These are phyloP conservation scores for Biscutella auriculata DNA, from an alignment of 441 rosid genomes.

Conservation along the genomic window DNA sequence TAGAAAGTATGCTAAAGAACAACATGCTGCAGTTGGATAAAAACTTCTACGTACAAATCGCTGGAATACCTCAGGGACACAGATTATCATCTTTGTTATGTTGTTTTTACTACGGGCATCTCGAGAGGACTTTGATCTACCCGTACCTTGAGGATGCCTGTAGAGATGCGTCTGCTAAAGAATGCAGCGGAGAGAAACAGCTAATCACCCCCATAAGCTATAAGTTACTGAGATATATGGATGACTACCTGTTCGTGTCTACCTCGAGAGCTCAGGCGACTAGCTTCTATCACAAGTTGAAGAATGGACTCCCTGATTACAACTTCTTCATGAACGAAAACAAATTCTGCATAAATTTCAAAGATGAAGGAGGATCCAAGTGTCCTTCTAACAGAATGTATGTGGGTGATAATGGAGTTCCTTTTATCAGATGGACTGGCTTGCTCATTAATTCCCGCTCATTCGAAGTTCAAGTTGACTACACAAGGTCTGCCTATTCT, in stretches of 20 bases:
- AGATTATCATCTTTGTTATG: constrained; percentile 62
- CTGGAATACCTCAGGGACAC: constrained; percentile 91
- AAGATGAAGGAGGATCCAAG: constrained; percentile 23
- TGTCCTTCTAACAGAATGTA: constrained; percentile 31
- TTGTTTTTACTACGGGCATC: constrained; percentile 76
- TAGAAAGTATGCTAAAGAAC: constrained; percentile 45
- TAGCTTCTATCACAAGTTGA: constrained; percentile 39
- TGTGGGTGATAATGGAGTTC: constrained; percentile 42
- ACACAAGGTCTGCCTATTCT: constrained; percentile 46
- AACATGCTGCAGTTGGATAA: constrained; percentile 48
- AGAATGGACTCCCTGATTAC: constrained; percentile 54
- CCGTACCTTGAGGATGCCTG: constrained; percentile 46
- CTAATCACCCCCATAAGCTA: constrained; percentile 22
- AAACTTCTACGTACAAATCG: constrained; percentile 43
- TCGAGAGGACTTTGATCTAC: constrained; percentile 57
- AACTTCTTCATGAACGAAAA: constrained; percentile 72
- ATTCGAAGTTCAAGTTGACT: constrained; percentile 83
- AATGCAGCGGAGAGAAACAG: constrained; percentile 13
- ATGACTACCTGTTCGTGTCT: constrained; percentile 74
- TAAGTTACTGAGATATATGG: constrained; percentile 60
- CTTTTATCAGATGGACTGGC: constrained; percentile 77
- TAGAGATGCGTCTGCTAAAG: constrained; percentile 17
- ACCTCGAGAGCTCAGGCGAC: constrained; percentile 67
- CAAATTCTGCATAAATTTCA: constrained; percentile 61
- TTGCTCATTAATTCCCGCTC: constrained; percentile 56